A percentile compares a stretch with the other conserved stretches of the same genome.
These are phyloP conservation scores for Scedosporium minutisporum DNA, from an alignment of 2,329 filamentous ascomycete species.

Conservation along the genomic window DNA sequence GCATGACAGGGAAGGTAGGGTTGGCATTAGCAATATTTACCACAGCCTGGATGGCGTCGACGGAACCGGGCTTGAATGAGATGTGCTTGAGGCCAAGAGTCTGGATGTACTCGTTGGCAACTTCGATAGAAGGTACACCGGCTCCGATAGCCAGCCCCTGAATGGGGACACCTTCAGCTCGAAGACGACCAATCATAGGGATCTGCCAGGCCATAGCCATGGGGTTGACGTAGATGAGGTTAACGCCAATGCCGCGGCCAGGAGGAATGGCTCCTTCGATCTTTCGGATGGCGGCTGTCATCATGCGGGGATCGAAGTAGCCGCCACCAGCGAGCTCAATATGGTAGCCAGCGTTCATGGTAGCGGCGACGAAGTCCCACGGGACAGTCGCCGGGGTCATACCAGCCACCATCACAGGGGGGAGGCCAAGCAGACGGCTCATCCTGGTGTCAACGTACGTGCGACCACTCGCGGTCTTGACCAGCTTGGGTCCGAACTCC, in stretches of 20 bases:
- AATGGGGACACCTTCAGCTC: constrained; percentile 79
- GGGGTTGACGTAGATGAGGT: constrained; percentile 86
- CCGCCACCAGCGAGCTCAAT: constrained; percentile 85
- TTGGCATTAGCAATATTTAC: constrained; percentile 94
- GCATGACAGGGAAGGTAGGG: constrained; percentile 80
- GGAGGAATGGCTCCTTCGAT: constrained; percentile 77
- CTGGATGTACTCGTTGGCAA: constrained; percentile 87
- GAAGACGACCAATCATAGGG: constrained; percentile 67
- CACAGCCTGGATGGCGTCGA: constrained; percentile 78
- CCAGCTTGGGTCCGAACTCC: constrained; percentile 84
- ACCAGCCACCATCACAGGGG: constrained; percentile 81
- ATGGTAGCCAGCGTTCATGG: constrained; percentile 92
- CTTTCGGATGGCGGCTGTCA: constrained; percentile 75
- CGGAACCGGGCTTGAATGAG: constrained; percentile 84
- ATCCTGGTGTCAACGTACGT: constrained; percentile 97
- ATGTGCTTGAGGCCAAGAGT: constrained; percentile 91
- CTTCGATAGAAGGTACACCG: constrained; percentile 86
- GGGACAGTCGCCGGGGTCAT: constrained; percentile 89
- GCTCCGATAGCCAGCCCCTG: constrained; percentile 89
- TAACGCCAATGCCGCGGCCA: constrained; percentile 79
- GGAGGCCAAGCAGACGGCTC: constrained; percentile 74
- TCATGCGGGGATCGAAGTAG: constrained; percentile 72
- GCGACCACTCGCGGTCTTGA: constrained; percentile 79
- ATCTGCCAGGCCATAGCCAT: constrained; percentile 90
- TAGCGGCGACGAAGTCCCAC: constrained; percentile 85